Evolutionary conservation across 2,329 filamentous ascomycete genomes (phyloP).

Genomic region (Aspergillus puulaauensis): DNA sequence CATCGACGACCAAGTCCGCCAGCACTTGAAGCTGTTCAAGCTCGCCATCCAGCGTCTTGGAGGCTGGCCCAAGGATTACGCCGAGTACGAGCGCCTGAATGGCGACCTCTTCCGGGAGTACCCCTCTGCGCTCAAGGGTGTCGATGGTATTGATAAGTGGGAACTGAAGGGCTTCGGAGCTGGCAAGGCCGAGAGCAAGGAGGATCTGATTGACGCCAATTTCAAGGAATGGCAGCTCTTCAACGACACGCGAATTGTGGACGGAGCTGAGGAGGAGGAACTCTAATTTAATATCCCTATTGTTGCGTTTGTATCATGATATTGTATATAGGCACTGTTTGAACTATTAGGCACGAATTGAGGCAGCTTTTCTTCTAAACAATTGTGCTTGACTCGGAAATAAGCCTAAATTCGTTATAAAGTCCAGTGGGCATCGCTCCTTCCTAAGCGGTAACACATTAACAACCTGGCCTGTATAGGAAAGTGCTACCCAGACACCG

Average conservation of each 20-base stretch:
- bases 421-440: too few relatives aligned
- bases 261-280: conserved; percentile 11
- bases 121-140: conserved; percentile 39
- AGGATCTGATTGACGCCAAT: conserved; percentile 25
- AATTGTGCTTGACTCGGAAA: too few relatives aligned
- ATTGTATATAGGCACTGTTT: neutral
- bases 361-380: too few relatives aligned
- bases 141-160: conserved; percentile 51
- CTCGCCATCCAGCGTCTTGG: conserved; percentile 41
- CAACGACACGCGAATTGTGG: neutral
- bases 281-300: neutral
- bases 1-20: conserved; percentile 30
- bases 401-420: too few relatives aligned
- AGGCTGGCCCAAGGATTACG: conserved; percentile 48
- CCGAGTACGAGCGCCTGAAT: conserved; percentile 50
- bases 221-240: conserved; percentile 16
- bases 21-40: conserved; percentile 41
- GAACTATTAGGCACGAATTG: neutral
- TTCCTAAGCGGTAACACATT: too few relatives aligned
- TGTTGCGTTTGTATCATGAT: neutral
- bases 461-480: too few relatives aligned
- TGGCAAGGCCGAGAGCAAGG: conserved; percentile 47
- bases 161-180: conserved; percentile 44
- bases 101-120: conserved; percentile 46
- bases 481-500: too few relatives aligned